These are phyloP conservation scores for Candida tunisiensis DNA, from an alignment of 1,139 yeast species.

Conservation along the genomic window DNA sequence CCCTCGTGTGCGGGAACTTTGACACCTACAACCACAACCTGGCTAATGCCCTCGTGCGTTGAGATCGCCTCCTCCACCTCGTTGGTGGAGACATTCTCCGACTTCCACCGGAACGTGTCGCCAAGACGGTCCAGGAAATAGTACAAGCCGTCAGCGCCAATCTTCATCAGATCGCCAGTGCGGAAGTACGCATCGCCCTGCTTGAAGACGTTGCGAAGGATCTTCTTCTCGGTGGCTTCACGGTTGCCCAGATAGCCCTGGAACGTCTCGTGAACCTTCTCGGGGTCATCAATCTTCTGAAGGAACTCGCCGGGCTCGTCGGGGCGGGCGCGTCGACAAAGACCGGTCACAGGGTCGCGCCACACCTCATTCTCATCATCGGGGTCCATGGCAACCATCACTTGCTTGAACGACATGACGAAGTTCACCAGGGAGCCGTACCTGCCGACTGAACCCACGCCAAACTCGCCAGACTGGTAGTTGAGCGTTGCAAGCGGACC, in stretches of 20 bases:
- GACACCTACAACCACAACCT: slow-evolving; percentile 82
- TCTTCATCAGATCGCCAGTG: slow-evolving; percentile 66
- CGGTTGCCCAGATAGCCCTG: slow-evolving; percentile 83
- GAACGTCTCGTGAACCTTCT: slow-evolving; percentile 32
- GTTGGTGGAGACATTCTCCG: slow-evolving; percentile 87
- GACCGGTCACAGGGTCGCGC: slow-evolving; percentile 56
- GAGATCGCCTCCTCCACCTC: slow-evolving; percentile 74
- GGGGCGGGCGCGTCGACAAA: slow-evolving; percentile 30
- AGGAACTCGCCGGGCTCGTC: slow-evolving; percentile 80
- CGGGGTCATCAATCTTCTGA: slow-evolving; percentile 58
- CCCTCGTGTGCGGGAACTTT: slow-evolving; percentile 84
- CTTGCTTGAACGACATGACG: slow-evolving; percentile 5
- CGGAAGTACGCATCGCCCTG: slow-evolving; percentile 90
- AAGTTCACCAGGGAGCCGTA: slow-evolving; percentile 44
- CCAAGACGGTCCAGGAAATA: slow-evolving; percentile 90
- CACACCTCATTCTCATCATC: slow-evolving; percentile 60
- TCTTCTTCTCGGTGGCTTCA: slow-evolving; percentile 62
- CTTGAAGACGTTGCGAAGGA: slow-evolving; percentile 52
- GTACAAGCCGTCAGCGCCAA: slow-evolving; percentile 52
- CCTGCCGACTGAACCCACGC: slow-evolving; percentile 79
- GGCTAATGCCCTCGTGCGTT: slow-evolving; percentile 30
- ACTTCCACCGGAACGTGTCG: slow-evolving; percentile 94
- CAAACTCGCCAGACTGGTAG: slow-evolving; percentile 62
- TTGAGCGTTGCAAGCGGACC: slow-evolving; percentile 84
- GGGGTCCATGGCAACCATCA: slow-evolving; percentile 58